These are phyloP conservation scores for Carpinus viminea DNA, from an alignment of 306 rosid species.

Conservation along the genomic window DNA sequence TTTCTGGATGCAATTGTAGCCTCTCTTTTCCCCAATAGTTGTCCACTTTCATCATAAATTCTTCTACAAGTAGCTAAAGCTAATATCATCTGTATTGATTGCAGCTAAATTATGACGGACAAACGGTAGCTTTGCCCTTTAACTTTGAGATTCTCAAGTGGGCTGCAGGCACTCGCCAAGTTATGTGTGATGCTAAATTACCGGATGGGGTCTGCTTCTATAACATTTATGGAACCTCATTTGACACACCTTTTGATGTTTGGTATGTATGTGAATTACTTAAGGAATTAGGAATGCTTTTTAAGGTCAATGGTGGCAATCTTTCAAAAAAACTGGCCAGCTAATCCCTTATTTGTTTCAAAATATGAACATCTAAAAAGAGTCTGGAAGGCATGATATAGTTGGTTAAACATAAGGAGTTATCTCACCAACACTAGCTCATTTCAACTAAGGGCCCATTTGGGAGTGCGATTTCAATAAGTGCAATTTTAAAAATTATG, in stretches of 20 bases:
- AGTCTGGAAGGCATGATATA: neutral
- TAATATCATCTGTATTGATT: slow-evolving; percentile 28
- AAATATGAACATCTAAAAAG: neutral
- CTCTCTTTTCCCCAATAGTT: slow-evolving; percentile 1
- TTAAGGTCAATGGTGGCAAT: slow-evolving; percentile 16
- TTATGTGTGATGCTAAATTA: slow-evolving; percentile 54
- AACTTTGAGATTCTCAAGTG: slow-evolving; percentile 66
- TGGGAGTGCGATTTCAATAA: no score
- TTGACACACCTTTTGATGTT: slow-evolving; percentile 85
- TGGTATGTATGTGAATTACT: slow-evolving; percentile 58
- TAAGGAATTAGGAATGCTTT: neutral
- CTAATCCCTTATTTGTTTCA: neutral
- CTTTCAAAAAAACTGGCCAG: slow-evolving; percentile 15
- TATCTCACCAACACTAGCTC: neutral
- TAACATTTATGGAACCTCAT: slow-evolving; percentile 77
- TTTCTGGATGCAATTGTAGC: slow-evolving; percentile 1
- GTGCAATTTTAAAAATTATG: no score
- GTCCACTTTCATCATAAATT: neutral
- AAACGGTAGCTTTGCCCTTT: slow-evolving; percentile 67
- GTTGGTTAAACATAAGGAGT: neutral
- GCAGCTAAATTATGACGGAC: slow-evolving; percentile 76
- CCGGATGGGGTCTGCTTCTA: slow-evolving; percentile 83
- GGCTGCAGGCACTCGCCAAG: slow-evolving; percentile 71
- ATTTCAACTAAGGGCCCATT: no score
- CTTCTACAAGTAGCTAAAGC: slow-evolving; percentile 4